Evolutionary conservation across 306 rosid genomes (phyloP).

Genomic region (Coriaria nepalensis): DNA sequence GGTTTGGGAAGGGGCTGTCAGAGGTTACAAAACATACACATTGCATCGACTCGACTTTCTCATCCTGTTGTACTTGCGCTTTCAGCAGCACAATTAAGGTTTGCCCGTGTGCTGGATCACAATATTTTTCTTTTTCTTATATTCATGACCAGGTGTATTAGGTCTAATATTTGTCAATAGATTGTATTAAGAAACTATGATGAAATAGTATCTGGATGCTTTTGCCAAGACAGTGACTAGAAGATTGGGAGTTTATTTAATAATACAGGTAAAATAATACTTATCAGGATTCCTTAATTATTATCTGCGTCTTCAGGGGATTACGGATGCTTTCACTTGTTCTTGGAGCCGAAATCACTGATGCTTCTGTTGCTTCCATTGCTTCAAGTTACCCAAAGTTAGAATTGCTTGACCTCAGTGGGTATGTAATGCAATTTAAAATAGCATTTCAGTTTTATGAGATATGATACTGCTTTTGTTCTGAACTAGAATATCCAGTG

Average conservation of each 20-base stretch:
- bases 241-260: conserved; percentile 12
- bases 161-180: too few species aligned
- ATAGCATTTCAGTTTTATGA: conserved; percentile 1
- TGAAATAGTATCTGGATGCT: too few species aligned
- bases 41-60: conserved; percentile 76
- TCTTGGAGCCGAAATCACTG: conserved; percentile 86
- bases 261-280: neutral
- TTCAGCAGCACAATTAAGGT: conserved; percentile 80
- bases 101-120: conserved; percentile 15
- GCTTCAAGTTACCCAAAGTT: conserved; percentile 66
- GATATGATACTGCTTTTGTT: too few species aligned
- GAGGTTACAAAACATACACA: conserved; percentile 74
- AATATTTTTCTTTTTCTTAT: neutral
- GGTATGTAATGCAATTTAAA: conserved; percentile 36
- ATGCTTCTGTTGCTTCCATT: conserved; percentile 98
- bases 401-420: conserved; percentile 88
- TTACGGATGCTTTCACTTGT: conserved; percentile 90
- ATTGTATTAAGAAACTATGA: too few species aligned
- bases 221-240: neutral
- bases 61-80: conserved; percentile 84
- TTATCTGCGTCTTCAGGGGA: conserved; percentile 28
- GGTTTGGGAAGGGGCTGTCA: conserved; percentile 64
- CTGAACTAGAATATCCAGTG: too few species aligned
- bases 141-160: neutral
- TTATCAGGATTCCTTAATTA: too few species aligned